Evolutionary conservation across 768 basidiomycete species (phyloP).

Genomic region (Chalciporus chontae): DNA sequence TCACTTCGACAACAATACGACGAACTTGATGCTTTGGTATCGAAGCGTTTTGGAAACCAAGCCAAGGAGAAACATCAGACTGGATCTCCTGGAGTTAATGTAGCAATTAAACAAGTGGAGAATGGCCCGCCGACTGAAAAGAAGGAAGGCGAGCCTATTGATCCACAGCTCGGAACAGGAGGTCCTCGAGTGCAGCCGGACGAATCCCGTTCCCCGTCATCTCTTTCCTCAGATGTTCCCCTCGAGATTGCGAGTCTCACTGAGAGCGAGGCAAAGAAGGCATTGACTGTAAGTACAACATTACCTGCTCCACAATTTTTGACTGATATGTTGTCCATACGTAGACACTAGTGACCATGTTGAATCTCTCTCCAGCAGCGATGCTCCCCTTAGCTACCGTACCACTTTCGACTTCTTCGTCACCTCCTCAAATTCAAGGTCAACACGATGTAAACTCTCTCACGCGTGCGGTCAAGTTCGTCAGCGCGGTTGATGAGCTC

Average conservation of each 20-base stretch:
- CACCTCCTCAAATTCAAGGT: neutral
- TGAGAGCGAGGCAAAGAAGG: constrained; percentile 21
- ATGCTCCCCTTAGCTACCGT: neutral
- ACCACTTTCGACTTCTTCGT: neutral
- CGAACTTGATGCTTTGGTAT: constrained; percentile 17
- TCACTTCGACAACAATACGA: constrained; percentile 27
- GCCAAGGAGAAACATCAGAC: neutral
- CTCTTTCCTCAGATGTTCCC: constrained; percentile 2
- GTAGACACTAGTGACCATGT: constrained; percentile 10
- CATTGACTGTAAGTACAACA: constrained; percentile 16
- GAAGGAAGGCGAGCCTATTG: neutral
- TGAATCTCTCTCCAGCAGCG: constrained; percentile 11
- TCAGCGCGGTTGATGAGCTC: constrained; percentile 25
- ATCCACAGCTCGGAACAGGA: neutral
- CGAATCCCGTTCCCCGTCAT: neutral
- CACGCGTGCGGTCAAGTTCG: constrained; percentile 22
- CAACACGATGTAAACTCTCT: constrained; percentile 20
- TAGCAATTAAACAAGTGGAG: neutral
- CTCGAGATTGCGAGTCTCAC: constrained; percentile 19
- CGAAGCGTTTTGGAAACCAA: constrained; percentile 10
- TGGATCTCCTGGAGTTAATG: neutral
- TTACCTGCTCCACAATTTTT: neutral
- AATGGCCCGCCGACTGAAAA: neutral
- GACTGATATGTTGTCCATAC: neutral
- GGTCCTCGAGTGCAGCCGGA: neutral